A percentile compares a stretch with the other conserved stretches of the same genome.
Evolutionary conservation across 2,329 filamentous ascomycete species (phyloP).

Genomic region (Ophiocordyceps robertsii): DNA sequence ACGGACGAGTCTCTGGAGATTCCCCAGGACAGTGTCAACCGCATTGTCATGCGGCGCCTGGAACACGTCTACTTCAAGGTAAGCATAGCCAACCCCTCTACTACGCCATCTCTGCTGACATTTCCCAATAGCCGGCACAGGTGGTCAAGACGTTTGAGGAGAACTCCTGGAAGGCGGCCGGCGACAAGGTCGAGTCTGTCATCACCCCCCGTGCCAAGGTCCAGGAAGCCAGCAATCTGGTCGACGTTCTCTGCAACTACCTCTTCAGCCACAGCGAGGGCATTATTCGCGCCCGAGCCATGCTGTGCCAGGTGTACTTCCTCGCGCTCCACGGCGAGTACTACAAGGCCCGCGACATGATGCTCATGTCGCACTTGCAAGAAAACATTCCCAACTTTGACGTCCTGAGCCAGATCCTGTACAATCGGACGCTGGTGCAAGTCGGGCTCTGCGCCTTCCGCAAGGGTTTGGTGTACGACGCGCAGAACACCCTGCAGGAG

Average conservation of each 20-base stretch:
- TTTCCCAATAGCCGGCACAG: conserved; percentile 52
- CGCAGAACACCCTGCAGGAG: conserved; percentile 93
- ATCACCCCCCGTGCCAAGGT: conserved; percentile 63
- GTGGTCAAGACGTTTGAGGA: conserved; percentile 91
- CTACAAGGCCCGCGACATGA: conserved; percentile 96
- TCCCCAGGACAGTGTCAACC: conserved; percentile 79
- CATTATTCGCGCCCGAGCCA: conserved; percentile 88
- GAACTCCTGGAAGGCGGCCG: conserved; percentile 77
- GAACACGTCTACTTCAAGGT: conserved; percentile 99
- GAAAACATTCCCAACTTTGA: conserved; percentile 96
- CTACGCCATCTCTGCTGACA: conserved; percentile 2
- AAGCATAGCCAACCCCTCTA: conserved; percentile 3
- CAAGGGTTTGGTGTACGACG: conserved; percentile 90
- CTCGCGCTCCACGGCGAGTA: conserved; percentile 94
- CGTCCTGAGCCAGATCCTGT: conserved; percentile 92
- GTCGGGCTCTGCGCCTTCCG: conserved; percentile 98
- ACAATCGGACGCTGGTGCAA: conserved; percentile 95
- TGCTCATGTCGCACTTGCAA: conserved; percentile 98
- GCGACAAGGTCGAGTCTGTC: conserved; percentile 54
- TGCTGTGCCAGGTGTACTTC: conserved; percentile 99
- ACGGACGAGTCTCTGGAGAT: conserved; percentile 58
- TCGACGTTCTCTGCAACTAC: conserved; percentile 85
- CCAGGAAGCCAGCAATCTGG: conserved; percentile 58
- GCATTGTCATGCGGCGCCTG: conserved; percentile 81
- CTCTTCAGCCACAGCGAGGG: conserved; percentile 90